Percentiles rank a stretch among this genome's conserved stretches.
These are phyloP conservation scores for Pyrenophora tritici-repentis DNA, from an alignment of 2,329 filamentous ascomycete species.

Conservation along the genomic window DNA sequence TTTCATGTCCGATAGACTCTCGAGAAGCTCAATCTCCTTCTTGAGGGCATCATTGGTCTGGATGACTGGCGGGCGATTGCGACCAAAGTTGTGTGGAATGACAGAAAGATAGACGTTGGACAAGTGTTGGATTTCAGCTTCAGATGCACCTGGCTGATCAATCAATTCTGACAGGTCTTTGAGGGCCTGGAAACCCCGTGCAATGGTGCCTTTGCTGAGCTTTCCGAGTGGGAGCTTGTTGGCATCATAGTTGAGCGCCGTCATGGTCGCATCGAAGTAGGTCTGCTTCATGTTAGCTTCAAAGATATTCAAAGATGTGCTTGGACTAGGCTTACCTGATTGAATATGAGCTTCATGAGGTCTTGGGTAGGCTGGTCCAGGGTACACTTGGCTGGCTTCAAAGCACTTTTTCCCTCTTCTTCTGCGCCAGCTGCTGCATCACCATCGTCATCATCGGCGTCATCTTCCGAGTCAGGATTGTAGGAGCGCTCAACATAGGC, in stretches of 20 bases:
- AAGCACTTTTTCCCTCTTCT: conserved; percentile 32
- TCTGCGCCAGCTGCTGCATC: neutral
- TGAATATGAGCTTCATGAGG: conserved; percentile 83
- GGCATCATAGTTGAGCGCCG: conserved; percentile 70
- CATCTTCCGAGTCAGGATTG: conserved; percentile 65
- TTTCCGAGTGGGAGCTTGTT: conserved; percentile 84
- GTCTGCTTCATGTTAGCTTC: conserved; percentile 33
- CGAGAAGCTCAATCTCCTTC: conserved; percentile 77
- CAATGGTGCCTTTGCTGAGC: conserved; percentile 77
- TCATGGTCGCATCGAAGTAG: conserved; percentile 71
- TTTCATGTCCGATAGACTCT: conserved; percentile 84
- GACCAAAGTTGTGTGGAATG: conserved; percentile 82
- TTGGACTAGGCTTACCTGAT: conserved; percentile 51
- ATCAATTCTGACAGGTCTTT: conserved; percentile 75
- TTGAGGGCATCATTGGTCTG: conserved; percentile 63
- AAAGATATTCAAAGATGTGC: too few relatives aligned
- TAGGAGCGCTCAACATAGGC: conserved; percentile 82
- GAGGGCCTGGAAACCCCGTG: conserved; percentile 73
- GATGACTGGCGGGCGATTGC: conserved; percentile 73
- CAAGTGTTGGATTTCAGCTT: conserved; percentile 62
- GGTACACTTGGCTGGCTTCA: conserved; percentile 52
- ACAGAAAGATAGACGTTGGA: conserved; percentile 81
- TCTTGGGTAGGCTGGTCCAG: conserved; percentile 66
- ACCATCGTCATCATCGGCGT: conserved; percentile 27
- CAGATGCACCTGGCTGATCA: conserved; percentile 54